A percentile compares a stretch with the other conserved stretches of the same genome.
These are phyloP conservation scores for Pestalotiopsis sp. DNA, from an alignment of 2,329 filamentous ascomycete genomes.

Conservation along the genomic window DNA sequence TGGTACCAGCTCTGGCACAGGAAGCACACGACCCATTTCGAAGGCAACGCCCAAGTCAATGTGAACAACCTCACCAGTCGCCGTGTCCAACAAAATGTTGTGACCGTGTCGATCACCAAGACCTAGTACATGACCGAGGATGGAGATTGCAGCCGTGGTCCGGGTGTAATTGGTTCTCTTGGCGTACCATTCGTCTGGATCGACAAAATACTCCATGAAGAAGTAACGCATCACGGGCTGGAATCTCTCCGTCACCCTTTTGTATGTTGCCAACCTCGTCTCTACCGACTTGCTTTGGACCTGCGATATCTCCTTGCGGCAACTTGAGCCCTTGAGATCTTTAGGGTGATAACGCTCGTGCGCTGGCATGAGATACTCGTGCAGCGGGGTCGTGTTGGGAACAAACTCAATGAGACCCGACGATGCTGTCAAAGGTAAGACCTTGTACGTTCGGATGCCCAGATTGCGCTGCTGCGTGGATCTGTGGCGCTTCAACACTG, in stretches of 20 bases:
- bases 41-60: constrained; percentile 98
- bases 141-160: constrained; percentile 92
- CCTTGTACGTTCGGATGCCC: constrained; percentile 95
- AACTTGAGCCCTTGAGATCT: constrained; percentile 76
- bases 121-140: constrained; percentile 90
- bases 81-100: constrained; percentile 91
- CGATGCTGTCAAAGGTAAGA: constrained; percentile 81
- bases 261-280: constrained; percentile 73
- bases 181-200: constrained; percentile 95
- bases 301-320: constrained; percentile 77
- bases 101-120: constrained; percentile 94
- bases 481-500: constrained; percentile 82
- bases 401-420: constrained; percentile 98
- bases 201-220: constrained; percentile 91
- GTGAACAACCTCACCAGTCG: constrained; percentile 91
- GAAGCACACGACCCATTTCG: constrained; percentile 92
- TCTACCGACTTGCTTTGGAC: constrained; percentile 73
- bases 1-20: constrained; percentile 92
- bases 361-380: constrained; percentile 89
- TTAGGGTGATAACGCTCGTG: constrained; percentile 85
- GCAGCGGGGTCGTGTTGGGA: constrained; percentile 85
- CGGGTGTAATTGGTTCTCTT: constrained; percentile 89
- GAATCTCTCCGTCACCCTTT: constrained; percentile 78
- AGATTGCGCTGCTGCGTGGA: constrained; percentile 86
- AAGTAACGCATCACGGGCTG: constrained; percentile 96